These are phyloP conservation scores for Ascoidea tarda DNA, from an alignment of 805 yeast genomes.

Conservation along the genomic window DNA sequence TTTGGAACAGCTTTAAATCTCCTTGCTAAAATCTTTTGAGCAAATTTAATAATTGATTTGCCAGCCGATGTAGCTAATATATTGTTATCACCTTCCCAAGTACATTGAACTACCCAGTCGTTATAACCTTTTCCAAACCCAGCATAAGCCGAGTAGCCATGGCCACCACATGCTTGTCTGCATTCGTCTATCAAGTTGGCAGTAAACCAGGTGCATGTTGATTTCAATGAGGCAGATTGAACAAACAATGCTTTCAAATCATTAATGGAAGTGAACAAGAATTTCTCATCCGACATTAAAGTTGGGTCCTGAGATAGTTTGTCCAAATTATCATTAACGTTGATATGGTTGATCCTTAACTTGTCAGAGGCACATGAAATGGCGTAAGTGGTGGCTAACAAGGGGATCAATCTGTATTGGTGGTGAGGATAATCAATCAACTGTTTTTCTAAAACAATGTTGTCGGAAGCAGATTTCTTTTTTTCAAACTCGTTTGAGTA, in stretches of 20 bases:
- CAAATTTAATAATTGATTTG: slow-evolving; percentile 40
- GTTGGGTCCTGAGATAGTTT: slow-evolving; percentile 31
- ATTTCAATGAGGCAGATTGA: slow-evolving; percentile 77
- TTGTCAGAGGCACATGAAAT: slow-evolving; percentile 58
- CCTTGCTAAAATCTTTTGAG: slow-evolving; percentile 23
- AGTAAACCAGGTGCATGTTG: slow-evolving; percentile 80
- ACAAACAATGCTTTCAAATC: slow-evolving; percentile 68
- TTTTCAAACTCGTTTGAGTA: not conserved
- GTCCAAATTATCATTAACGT: slow-evolving; percentile 39
- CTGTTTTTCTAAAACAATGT: slow-evolving; percentile 36
- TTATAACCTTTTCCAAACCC: slow-evolving; percentile 80
- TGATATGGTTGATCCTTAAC: slow-evolving; percentile 36
- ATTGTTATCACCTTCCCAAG: slow-evolving; percentile 97
- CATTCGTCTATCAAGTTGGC: slow-evolving; percentile 74
- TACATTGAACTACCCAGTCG: slow-evolving; percentile 97
- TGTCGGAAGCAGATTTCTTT: not conserved
- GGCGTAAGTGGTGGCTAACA: slow-evolving; percentile 65
- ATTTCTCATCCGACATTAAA: slow-evolving; percentile 18
- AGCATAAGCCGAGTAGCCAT: slow-evolving; percentile 87
- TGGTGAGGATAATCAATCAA: slow-evolving; percentile 79
- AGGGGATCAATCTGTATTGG: slow-evolving; percentile 80
- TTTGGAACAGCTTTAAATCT: slow-evolving; percentile 14
- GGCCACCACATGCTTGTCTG: slow-evolving; percentile 93
- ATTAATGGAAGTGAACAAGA: slow-evolving; percentile 28
- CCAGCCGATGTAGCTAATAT: slow-evolving; percentile 77